Evolutionary conservation across 495 filamentous ascomycete species (phyloP), one percentile per base, ranked within the genome.

Genomic region (Paragyromitra xinjiangensis): DNA sequence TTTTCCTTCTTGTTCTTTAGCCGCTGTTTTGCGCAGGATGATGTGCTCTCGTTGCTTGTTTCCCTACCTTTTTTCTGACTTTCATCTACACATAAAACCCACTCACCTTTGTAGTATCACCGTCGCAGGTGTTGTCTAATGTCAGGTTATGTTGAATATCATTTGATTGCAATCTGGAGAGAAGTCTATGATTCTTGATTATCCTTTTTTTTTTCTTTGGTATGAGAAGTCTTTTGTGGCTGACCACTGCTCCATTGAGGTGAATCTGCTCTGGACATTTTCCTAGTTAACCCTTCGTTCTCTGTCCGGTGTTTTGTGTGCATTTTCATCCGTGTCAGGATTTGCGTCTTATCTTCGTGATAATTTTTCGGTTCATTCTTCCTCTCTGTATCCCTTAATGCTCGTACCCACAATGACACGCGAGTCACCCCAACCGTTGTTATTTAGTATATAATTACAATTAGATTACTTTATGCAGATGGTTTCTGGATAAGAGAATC

Each of bases 1-100:
- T 58, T 76, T 64, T 42, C 9, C 14, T 37, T 44, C 42, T 53
- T 75, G 37, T 64, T 39, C 26, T 44, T 71, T 63, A 56, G 34
- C 24, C 19, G 34, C 34, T 67, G 42, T 69, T 61, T 67, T 45
- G 50, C 44, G 19, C 72, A 71, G 24, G 14, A 45, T 65, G 29
- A 63, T 44, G 29, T 45, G 22, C 39, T 29, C n/a, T 55, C 45
- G 39, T 29, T 39, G 19, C 19, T 42, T 58, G 29, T 44, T 53
- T 50, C 42, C 58, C n/a, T 40, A 14, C 26, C 29, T 37, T 37
- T 44, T 37, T 16, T 19, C 45, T 44, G 14, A 14, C 37, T 55
- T 29, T 53, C 24, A 42, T 40, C n/a, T 37, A 11, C 34, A 55
- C 61, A 19, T 53, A 37, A 12, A 29, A 22, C 44, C 14, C 24